These are phyloP conservation scores for Rhodosporidiobolus odoratus DNA, from an alignment of 768 basidiomycete genomes.

Conservation along the genomic window DNA sequence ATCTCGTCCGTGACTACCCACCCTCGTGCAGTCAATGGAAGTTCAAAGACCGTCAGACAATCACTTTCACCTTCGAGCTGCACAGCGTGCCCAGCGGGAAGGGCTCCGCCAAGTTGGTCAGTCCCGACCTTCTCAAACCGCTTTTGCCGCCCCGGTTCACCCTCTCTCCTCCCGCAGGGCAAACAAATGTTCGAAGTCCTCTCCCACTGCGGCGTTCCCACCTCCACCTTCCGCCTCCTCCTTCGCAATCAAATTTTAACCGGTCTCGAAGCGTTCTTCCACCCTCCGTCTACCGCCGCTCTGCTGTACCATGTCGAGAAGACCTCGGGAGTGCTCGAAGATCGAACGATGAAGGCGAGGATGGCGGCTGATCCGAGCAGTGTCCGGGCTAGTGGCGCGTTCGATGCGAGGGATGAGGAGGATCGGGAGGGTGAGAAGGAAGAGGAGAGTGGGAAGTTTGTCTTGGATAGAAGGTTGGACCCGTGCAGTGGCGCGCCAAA, in stretches of 20 bases:
- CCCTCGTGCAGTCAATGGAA: constrained; percentile 22
- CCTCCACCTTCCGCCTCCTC: background rate
- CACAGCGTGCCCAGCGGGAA: constrained; percentile 12
- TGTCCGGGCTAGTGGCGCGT: background rate
- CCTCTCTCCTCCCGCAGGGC: constrained; percentile 10
- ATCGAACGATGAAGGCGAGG: constrained; percentile 19
- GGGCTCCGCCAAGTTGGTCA: background rate
- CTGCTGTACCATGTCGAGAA: constrained; percentile 22
- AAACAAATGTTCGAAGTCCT: constrained; percentile 35
- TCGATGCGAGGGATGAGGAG: background rate
- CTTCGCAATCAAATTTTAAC: constrained; percentile 4
- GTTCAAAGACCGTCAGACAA: constrained; percentile 19
- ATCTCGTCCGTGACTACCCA: background rate
- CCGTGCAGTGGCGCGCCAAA: constrained; percentile 15
- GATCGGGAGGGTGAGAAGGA: background rate
- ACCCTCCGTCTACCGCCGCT: background rate
- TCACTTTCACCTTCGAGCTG: constrained; percentile 17
- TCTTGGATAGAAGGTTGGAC: constrained; percentile 26
- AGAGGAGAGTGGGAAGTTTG: constrained; percentile 3
- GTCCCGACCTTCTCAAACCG: background rate
- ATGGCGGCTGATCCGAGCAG: constrained; percentile 6
- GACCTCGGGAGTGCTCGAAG: constrained; percentile 11
- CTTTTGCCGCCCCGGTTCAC: background rate
- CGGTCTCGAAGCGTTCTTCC: constrained; percentile 3
- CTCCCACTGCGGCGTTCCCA: constrained; percentile 24